These are phyloP conservation scores for Cystobasidium ongulense DNA, from an alignment of 768 basidiomycete genomes.

Conservation along the genomic window DNA sequence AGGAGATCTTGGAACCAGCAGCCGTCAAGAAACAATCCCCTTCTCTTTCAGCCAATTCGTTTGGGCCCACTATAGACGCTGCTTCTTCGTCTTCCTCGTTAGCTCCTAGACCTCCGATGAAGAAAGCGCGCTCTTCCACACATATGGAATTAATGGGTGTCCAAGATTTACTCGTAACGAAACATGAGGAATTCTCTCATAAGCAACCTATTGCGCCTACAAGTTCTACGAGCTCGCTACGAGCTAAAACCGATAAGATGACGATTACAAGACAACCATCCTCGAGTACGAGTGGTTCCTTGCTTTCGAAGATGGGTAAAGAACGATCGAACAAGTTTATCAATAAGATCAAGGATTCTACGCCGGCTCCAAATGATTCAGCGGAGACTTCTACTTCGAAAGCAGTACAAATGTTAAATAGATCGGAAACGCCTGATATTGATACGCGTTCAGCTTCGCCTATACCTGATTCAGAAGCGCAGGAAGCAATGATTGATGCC, in stretches of 20 bases:
- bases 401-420: neutral
- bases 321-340: neutral
- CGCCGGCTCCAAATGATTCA: neutral
- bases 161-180: neutral
- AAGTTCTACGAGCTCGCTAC: neutral
- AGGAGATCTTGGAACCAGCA: neutral
- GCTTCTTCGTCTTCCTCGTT: neutral
- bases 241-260: neutral
- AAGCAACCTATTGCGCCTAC: neutral
- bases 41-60: neutral
- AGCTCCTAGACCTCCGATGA: neutral
- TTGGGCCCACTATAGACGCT: neutral
- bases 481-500: neutral
- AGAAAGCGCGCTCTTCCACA: neutral
- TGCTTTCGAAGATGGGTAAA: conserved; percentile 5
- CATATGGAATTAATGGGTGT: neutral
- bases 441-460: neutral
- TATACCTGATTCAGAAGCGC: neutral
- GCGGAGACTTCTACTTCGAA: neutral
- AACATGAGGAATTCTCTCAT: neutral
- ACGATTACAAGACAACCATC: neutral
- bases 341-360: neutral
- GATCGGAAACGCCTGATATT: neutral
- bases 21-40: neutral
- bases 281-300: neutral